Conservation (phyloP, 75 land plant genomes). For the Cunninghamia lanceolata region DNA sequence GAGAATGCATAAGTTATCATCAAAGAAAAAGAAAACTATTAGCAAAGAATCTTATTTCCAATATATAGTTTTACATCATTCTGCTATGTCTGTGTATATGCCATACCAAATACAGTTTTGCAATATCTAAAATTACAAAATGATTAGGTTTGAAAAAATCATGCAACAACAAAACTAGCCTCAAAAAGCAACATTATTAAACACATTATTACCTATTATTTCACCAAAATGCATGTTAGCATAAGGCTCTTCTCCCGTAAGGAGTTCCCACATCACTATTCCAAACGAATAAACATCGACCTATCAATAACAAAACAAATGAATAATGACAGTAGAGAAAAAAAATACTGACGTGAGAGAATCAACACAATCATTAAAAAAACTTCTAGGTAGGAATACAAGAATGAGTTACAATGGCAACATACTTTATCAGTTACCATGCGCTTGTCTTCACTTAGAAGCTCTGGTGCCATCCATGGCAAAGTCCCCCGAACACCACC, state of each 20-base stretch:
- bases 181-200: neutral
- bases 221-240: constrained; percentile 52
- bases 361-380: neutral
- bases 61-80: neutral
- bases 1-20: neutral
- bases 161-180: neutral
- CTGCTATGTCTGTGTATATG: neutral
- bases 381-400: neutral
- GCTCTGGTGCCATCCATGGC: constrained; percentile 98
- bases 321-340: neutral
- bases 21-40: neutral
- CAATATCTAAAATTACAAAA: neutral
- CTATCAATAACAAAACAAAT: constrained; percentile 14
- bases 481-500: constrained; percentile 89
- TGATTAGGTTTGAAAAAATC: neutral
- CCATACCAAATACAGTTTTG: neutral
- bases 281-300: constrained; percentile 59
- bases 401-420: neutral
- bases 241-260: constrained; percentile 54
- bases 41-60: neutral
- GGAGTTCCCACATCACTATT: constrained; percentile 57
- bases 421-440: constrained; percentile 75
- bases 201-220: constrained; percentile 35
- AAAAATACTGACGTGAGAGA: neutral
- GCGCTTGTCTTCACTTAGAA: constrained; percentile 75